Evolutionary conservation across 2,329 filamentous ascomycete species (phyloP).

Genomic region (Aureobasidium sp.): DNA sequence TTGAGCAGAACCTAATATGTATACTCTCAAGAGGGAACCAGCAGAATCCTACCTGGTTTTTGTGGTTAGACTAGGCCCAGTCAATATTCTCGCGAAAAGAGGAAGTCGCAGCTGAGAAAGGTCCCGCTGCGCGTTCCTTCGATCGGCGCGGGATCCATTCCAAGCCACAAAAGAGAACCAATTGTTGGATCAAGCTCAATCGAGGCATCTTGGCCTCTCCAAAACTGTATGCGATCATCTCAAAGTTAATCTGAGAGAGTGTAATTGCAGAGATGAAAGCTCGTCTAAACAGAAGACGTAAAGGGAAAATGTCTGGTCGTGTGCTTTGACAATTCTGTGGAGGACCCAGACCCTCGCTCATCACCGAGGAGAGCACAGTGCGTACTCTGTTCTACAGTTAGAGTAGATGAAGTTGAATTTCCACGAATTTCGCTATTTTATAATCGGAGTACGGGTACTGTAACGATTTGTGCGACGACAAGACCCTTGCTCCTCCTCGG

Average conservation of each 20-base stretch:
- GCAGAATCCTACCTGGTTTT: background rate
- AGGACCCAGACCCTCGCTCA: conserved; percentile 1
- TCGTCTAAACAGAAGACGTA: background rate
- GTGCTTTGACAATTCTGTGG: background rate
- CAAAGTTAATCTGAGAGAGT: background rate
- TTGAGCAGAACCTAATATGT: background rate
- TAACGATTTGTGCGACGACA: background rate
- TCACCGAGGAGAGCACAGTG: background rate
- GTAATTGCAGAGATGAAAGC: no score
- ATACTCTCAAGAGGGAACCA: background rate
- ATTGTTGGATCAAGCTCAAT: background rate
- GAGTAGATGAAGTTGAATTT: background rate
- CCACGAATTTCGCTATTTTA: background rate
- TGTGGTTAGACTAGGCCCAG: background rate
- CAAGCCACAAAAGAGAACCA: background rate
- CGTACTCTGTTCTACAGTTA: background rate
- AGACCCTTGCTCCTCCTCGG: background rate
- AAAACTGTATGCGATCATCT: background rate
- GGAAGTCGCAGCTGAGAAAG: conserved; percentile 1
- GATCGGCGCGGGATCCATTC: background rate
- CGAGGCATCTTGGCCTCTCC: background rate
- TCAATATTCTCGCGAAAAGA: background rate
- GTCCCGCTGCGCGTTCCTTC: background rate
- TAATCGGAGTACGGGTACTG: background rate
- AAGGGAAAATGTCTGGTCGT: background rate